phyloP scores from a whole-genome alignment of 495 filamentous ascomycete species.

The Zalerion maritima region DNA sequence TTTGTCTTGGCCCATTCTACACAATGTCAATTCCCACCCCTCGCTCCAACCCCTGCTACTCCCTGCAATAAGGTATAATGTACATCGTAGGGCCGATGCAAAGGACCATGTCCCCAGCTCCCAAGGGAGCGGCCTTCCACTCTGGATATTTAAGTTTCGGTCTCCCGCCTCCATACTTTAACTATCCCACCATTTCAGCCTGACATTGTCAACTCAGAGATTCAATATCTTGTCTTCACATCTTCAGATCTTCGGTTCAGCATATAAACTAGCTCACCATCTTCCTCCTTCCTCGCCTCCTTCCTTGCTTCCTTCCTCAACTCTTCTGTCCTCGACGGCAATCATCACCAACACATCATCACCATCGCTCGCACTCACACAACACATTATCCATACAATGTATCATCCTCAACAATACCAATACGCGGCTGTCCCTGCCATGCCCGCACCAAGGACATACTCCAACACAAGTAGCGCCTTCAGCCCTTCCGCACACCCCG shows the following conservation, averaged over 20 bases:
- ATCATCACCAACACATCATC: conserved; percentile 4
- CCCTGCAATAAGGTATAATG: too few relatives aligned
- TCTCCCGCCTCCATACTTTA: conserved; percentile 8
- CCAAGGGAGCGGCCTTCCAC: too few relatives aligned
- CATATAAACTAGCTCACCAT: neutral
- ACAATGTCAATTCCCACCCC: too few relatives aligned
- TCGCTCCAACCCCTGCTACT: too few relatives aligned
- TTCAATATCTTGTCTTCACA: conserved; percentile 7
- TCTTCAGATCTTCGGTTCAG: too few relatives aligned
- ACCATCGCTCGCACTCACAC: conserved; percentile 1
- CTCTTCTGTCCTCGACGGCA: neutral
- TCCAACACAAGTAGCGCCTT: conserved; percentile 85
- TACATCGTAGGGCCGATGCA: too few relatives aligned
- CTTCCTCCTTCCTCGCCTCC: neutral
- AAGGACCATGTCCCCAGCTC: too few relatives aligned
- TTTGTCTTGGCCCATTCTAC: too few relatives aligned
- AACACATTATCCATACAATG: conserved; percentile 27
- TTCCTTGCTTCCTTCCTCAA: neutral
- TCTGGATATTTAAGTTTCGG: too few relatives aligned
- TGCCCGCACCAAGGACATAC: conserved; percentile 41
- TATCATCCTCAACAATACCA: conserved; percentile 25
- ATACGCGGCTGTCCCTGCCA: conserved; percentile 22
- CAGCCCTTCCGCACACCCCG: conserved; percentile 88
- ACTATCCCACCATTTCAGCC: conserved; percentile 12
- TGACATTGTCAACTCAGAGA: conserved; percentile 6